A percentile compares a stretch with the other conserved stretches of the same genome.
Conservation (phyloP, 2,329 filamentous ascomycete genomes). For the Botryotinia narcissicola region DNA sequence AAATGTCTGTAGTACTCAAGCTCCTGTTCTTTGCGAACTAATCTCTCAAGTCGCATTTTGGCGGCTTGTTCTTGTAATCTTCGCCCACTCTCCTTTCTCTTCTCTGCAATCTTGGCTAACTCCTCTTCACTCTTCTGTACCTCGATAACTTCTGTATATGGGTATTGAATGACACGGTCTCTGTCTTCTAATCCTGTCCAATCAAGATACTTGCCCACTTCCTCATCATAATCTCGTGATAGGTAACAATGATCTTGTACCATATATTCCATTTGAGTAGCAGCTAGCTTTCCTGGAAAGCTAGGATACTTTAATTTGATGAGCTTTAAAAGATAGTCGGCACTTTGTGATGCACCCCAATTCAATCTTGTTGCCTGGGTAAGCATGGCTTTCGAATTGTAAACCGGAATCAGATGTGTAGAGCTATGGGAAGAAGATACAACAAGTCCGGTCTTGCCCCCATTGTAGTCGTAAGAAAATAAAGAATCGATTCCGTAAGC, state of each 20-base stretch:
- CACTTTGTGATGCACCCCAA: constrained; percentile 88
- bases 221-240: constrained; percentile 76
- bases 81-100: constrained; percentile 90
- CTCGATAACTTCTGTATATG: constrained; percentile 86
- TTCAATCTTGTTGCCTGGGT: constrained; percentile 85
- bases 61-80: constrained; percentile 92
- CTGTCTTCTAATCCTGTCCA: constrained; percentile 91
- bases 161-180: constrained; percentile 86
- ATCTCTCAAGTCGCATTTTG: constrained; percentile 92
- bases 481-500: constrained; percentile 95
- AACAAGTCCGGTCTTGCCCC: constrained; percentile 78
- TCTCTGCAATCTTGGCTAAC: constrained; percentile 82
- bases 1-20: constrained; percentile 90
- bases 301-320: constrained; percentile 87
- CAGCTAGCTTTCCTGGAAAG: constrained; percentile 81
- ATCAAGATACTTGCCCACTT: constrained; percentile 75
- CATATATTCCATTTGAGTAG: constrained; percentile 83
- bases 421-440: constrained; percentile 90
- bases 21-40: constrained; percentile 94
- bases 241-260: constrained; percentile 88
- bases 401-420: constrained; percentile 91
- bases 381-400: constrained; percentile 80
- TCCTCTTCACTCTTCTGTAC: constrained; percentile 94
- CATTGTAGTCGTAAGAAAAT: constrained; percentile 91
- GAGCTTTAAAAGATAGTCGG: constrained; percentile 88